A percentile compares a stretch with the other conserved stretches of the same genome.
Conservation (phyloP, 495 filamentous ascomycete genomes). For the Apodospora peruviana region DNA sequence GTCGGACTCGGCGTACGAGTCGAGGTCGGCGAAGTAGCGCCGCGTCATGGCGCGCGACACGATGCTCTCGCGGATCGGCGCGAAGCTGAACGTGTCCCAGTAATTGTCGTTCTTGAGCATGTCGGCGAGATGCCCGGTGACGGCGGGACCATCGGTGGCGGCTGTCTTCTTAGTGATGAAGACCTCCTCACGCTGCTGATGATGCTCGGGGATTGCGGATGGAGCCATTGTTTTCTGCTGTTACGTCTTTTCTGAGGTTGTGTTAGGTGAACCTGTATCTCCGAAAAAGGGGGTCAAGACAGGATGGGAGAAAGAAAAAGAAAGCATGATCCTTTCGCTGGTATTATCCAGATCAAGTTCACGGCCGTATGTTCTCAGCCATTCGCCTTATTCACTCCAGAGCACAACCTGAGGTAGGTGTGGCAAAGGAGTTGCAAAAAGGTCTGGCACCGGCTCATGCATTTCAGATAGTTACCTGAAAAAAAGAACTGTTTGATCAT, state of each 20-base stretch:
- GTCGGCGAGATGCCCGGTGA: slow-evolving; percentile 52
- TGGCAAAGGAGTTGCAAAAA: neutral
- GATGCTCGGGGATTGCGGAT: slow-evolving; percentile 44
- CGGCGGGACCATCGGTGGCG: slow-evolving; percentile 35
- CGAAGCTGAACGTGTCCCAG: slow-evolving; percentile 76
- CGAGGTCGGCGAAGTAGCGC: slow-evolving; percentile 84
- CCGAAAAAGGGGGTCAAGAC: slow-evolving; percentile 28
- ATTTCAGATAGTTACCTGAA: slow-evolving; percentile 36
- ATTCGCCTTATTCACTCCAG: too few relatives aligned
- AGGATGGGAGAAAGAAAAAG: slow-evolving; percentile 33
- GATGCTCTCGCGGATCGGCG: slow-evolving; percentile 81
- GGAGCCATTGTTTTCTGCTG: slow-evolving; percentile 67
- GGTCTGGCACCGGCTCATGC: slow-evolving; percentile 38
- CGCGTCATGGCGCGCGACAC: slow-evolving; percentile 89
- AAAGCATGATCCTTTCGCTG: slow-evolving; percentile 95
- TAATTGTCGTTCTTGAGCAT: slow-evolving; percentile 45
- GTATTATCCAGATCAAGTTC: slow-evolving; percentile 99
- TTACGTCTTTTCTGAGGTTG: slow-evolving; percentile 26
- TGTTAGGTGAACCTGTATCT: slow-evolving; percentile 19
- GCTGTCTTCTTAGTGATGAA: slow-evolving; percentile 27
- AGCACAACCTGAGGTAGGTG: neutral
- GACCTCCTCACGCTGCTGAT: slow-evolving; percentile 22
- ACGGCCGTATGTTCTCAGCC: slow-evolving; percentile 91
- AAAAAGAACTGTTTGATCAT: slow-evolving; percentile 19
- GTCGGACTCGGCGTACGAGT: slow-evolving; percentile 85